These are phyloP conservation scores for Umbelopsis isabellina DNA, from an alignment of 192 early-diverging fungal species.

Conservation along the genomic window DNA sequence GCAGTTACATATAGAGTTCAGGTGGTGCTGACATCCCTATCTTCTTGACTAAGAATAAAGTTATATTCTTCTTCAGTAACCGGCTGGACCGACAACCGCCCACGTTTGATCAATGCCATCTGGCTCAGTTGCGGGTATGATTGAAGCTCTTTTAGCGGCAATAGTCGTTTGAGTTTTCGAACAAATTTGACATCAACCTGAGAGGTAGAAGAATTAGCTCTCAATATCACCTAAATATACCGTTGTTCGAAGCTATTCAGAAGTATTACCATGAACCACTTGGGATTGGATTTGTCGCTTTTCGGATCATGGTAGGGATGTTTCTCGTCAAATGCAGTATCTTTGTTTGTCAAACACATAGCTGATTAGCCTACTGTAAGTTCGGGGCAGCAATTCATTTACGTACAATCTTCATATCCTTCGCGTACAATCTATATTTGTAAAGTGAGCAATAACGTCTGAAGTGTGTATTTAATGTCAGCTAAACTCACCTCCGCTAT, in stretches of 20 bases:
- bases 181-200: slow-evolving; percentile 80
- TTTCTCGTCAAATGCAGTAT: slow-evolving; percentile 70
- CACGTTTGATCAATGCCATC: slow-evolving; percentile 73
- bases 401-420: slow-evolving; percentile 69
- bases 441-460: neutral
- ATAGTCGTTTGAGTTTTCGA: slow-evolving; percentile 58
- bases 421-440: slow-evolving; percentile 53
- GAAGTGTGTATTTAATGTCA: neutral
- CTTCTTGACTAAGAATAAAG: slow-evolving; percentile 63
- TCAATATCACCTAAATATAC: too few species aligned
- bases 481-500: slow-evolving; percentile 37
- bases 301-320: slow-evolving; percentile 85
- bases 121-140: slow-evolving; percentile 50
- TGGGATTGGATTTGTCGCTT: slow-evolving; percentile 63
- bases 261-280: slow-evolving; percentile 76
- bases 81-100: slow-evolving; percentile 79
- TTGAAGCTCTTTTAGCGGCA: slow-evolving; percentile 75
- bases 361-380: neutral
- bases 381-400: neutral
- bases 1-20: neutral
- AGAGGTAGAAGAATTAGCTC: neutral
- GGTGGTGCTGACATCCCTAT: slow-evolving; percentile 20
- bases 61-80: slow-evolving; percentile 64
- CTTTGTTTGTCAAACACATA: slow-evolving; percentile 18
- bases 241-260: neutral